Conservation (phyloP, 371 early-diverging fungal genomes). For the Mucor irregularis region DNA sequence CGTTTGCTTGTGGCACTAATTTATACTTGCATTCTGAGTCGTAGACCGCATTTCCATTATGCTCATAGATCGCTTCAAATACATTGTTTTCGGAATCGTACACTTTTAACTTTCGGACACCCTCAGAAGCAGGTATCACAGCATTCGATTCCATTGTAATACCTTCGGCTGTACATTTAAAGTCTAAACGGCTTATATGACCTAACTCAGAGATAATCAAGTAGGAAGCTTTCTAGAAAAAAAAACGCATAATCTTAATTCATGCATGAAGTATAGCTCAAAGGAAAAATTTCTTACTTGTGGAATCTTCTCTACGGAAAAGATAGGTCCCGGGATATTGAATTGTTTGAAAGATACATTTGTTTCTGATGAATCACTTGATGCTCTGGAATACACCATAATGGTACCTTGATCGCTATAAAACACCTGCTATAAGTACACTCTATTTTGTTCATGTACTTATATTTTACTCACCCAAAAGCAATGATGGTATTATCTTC, state of each 20-base stretch:
- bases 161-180: too few relatives aligned
- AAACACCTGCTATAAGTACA: neutral
- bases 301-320: neutral
- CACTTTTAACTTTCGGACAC: too few relatives aligned
- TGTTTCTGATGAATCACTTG: neutral
- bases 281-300: neutral
- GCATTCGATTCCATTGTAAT: too few relatives aligned
- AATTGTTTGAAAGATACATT: conserved; percentile 8
- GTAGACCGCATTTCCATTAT: too few relatives aligned
- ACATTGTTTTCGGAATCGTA: too few relatives aligned
- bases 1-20: neutral
- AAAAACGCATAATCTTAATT: neutral
- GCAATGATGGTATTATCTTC: neutral
- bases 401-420: conserved; percentile 16
- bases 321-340: conserved; percentile 13
- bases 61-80: too few relatives aligned
- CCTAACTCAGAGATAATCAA: too few relatives aligned
- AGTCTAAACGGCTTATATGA: too few relatives aligned
- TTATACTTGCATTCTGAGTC: too few relatives aligned
- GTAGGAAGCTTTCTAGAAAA: too few relatives aligned
- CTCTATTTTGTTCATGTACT: neutral
- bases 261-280: too few relatives aligned
- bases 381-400: conserved; percentile 8
- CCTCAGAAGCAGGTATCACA: too few relatives aligned
- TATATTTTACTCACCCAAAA: conserved; percentile 3